Evolutionary conservation across 2,329 filamentous ascomycete genomes (phyloP).

Genomic region (Volutella citrinella): DNA sequence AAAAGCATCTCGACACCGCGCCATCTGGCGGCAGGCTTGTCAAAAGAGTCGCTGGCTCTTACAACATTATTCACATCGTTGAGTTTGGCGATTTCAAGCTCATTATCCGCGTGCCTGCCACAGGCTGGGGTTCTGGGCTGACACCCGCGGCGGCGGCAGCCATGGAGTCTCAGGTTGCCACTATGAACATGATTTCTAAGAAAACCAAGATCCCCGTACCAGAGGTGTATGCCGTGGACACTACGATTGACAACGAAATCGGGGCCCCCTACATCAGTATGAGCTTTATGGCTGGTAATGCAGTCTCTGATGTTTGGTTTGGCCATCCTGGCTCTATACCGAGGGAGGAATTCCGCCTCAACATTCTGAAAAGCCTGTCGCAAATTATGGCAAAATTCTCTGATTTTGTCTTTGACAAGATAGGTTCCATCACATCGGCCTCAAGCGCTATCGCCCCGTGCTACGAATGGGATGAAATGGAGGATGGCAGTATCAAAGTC

Average conservation of each 20-base stretch:
- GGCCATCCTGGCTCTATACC: slow-evolving; percentile 1
- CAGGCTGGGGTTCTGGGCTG: neutral
- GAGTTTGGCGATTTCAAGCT: slow-evolving; percentile 2
- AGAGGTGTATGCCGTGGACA: slow-evolving; percentile 12
- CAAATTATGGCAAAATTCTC: slow-evolving; percentile 12
- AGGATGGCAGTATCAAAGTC: slow-evolving; percentile 5
- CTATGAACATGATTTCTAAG: slow-evolving; percentile 2
- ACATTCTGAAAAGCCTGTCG: slow-evolving; percentile 8
- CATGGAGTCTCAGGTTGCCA: slow-evolving; percentile 5
- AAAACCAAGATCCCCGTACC: slow-evolving; percentile 13
- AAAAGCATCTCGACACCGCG: neutral
- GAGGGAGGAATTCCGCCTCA: slow-evolving; percentile 12
- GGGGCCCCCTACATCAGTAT: slow-evolving; percentile 16
- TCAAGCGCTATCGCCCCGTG: slow-evolving; percentile 5
- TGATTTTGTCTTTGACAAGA: slow-evolving; percentile 10
- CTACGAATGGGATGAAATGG: slow-evolving; percentile 1
- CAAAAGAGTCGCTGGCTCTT: neutral
- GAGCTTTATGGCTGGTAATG: slow-evolving; percentile 13
- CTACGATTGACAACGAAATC: slow-evolving; percentile 11
- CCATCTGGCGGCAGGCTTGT: neutral
- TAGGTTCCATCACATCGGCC: slow-evolving; percentile 10
- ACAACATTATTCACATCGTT: slow-evolving; percentile 2
- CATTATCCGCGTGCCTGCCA: slow-evolving; percentile 5
- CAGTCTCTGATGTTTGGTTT: slow-evolving; percentile 11
- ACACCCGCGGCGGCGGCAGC: neutral